These are phyloP conservation scores for Ananas comosus DNA, from an alignment of 176 grass and related monocot species.

Conservation along the genomic window DNA sequence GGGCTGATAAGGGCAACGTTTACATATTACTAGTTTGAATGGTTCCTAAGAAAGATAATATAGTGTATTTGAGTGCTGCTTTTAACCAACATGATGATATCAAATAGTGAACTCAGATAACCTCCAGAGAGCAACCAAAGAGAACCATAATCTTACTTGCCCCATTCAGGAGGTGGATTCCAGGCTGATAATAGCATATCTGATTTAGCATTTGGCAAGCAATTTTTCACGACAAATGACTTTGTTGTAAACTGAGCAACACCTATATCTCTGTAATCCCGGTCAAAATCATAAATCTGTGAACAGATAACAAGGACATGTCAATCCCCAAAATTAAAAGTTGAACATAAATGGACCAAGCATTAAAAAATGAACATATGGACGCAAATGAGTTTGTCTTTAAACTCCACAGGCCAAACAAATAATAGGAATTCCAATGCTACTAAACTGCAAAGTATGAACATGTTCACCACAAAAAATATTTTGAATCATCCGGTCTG, in stretches of 20 bases:
- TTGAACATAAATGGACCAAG: neutral
- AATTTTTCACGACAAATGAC: slow-evolving; percentile 78
- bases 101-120: neutral
- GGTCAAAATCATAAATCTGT: slow-evolving; percentile 94
- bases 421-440: neutral
- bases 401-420: neutral
- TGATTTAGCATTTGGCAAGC: slow-evolving; percentile 79
- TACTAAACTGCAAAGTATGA: neutral
- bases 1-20: neutral
- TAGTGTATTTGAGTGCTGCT: neutral
- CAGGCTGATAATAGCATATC: slow-evolving; percentile 78
- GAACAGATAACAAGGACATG: slow-evolving; percentile 30
- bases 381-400: neutral
- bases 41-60: neutral
- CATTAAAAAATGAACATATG: neutral
- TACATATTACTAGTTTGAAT: neutral
- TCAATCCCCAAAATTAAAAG: neutral
- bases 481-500: too few species aligned
- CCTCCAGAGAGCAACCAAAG: slow-evolving; percentile 14
- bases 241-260: slow-evolving; percentile 88
- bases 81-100: neutral
- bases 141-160: slow-evolving; percentile 69
- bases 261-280: slow-evolving; percentile 94
- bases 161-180: slow-evolving; percentile 98
- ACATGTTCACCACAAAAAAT: neutral